Evolutionary conservation across 2,329 filamentous ascomycete genomes (phyloP).

Genomic region (Fusarium sambucinum): DNA sequence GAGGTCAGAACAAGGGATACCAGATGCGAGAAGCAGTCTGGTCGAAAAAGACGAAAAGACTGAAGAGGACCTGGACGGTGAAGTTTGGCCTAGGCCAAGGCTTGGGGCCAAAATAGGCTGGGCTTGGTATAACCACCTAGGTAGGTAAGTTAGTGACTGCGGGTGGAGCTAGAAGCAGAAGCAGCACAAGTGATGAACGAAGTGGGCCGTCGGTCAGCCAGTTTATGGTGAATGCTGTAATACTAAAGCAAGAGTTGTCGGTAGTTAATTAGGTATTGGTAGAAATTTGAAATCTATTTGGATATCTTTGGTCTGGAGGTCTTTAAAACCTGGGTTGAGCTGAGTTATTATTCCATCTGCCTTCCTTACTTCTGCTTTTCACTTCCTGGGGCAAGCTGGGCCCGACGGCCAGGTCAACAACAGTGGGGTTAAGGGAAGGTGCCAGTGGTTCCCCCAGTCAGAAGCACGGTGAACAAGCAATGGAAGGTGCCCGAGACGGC

Average conservation of each 20-base stretch:
- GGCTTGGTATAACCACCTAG: conserved; percentile 19
- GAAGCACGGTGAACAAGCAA: conserved; percentile 30
- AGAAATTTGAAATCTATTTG: no score
- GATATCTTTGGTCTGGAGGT: background rate
- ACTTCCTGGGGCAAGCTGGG: conserved; percentile 7
- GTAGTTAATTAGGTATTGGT: background rate
- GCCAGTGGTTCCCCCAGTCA: conserved; percentile 17
- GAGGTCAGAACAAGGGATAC: conserved; percentile 27
- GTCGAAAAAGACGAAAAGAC: conserved; percentile 39
- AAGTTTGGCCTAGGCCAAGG: conserved; percentile 45
- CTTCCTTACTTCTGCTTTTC: background rate
- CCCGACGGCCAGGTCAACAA: conserved; percentile 21
- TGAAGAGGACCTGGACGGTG: conserved; percentile 45
- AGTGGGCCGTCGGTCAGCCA: conserved; percentile 39
- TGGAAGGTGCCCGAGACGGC: conserved; percentile 12
- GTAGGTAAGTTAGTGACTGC: conserved; percentile 27
- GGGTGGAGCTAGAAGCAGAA: conserved; percentile 23
- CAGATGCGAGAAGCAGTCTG: conserved; percentile 27
- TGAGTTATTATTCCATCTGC: conserved; percentile 5
- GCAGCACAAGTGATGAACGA: conserved; percentile 21
- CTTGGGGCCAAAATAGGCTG: conserved; percentile 46
- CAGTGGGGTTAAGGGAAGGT: conserved; percentile 39
- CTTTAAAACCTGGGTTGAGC: background rate
- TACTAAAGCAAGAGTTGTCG: background rate
- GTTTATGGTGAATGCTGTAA: conserved; percentile 16